Evolutionary conservation across 2,329 filamentous ascomycete genomes (phyloP), one percentile per base, ranked within the genome.

Genomic region (Trichoderma citrinoviride): DNA sequence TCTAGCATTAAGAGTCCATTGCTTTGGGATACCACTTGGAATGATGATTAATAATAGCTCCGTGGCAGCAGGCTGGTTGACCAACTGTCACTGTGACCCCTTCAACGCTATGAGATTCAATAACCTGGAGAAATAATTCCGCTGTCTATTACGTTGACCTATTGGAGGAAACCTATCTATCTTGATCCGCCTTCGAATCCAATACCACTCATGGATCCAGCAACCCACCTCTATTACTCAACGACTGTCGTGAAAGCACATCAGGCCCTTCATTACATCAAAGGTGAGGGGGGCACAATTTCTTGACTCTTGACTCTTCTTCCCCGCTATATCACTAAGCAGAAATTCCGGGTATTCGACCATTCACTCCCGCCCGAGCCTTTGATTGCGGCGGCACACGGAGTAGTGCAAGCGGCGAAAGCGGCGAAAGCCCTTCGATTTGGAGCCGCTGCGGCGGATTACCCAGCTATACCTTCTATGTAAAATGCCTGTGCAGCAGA

Each of bases 11-110:
- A 21, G 57, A 47, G 5, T 43, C 8, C 17, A 29, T 23, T 5
- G 21, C 37, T 7, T 44, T 17, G 12, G 14, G 3, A 23, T 4
- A 21, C 23, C 12, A 17, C 37, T 19, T 19, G 27, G 17, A n/a
- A 44, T 61, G 58, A 61, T 61, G 58, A 61, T 61, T 61, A 53
- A 21, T 61, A 61, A 61, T 61, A 41, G 23, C 12, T 5, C 23
- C 2, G 8, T 53, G 17, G 40, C 10, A 53, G 25, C 40, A 23
- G 50, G 44, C 29, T 3, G 43, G 49, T 49, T 29, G 6, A 21
- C 40, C 37, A 49, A 40, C 2, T 41, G 29, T 27, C 33, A 17
- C 19, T 33, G 12, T 44, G 7, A 40, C 33, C n/a, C n/a, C n/a
- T n/a, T n/a, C n/a, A n/a, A n/a, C 21, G 29, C 3, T 3, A 14